A percentile compares a stretch with the other conserved stretches of the same genome.
These are phyloP conservation scores for Thalia dealbata DNA, from an alignment of 176 grass and related monocot species.

Conservation along the genomic window DNA sequence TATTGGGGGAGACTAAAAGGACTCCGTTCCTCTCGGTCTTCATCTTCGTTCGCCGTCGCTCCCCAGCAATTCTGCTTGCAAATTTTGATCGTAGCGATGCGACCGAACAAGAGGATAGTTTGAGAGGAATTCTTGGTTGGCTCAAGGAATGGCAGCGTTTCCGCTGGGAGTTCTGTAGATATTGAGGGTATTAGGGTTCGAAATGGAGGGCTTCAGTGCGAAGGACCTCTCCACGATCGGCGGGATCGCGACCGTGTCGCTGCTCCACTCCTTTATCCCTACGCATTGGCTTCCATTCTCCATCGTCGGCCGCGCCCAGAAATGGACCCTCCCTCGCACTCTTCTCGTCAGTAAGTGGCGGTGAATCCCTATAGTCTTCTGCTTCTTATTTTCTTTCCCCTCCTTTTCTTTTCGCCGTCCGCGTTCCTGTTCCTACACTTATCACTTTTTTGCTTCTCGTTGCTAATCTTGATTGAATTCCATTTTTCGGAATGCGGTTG, in stretches of 20 bases:
- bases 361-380: not conserved
- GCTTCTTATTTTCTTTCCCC: not conserved
- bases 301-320: conserved; percentile 91
- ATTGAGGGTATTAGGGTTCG: not conserved
- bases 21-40: too few species aligned
- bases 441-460: too few species aligned
- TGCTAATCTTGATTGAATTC: too few species aligned
- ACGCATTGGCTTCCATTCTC: conserved; percentile 99
- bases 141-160: not conserved
- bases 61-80: too few species aligned
- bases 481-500: too few species aligned
- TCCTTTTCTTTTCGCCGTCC: not conserved
- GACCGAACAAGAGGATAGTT: too few species aligned
- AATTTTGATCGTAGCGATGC: too few species aligned
- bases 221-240: conserved; percentile 97
- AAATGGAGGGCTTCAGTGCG: conserved; percentile 46
- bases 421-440: not conserved
- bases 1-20: too few species aligned
- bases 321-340: conserved; percentile 83
- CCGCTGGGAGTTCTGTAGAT: not conserved
- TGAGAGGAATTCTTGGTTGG: not conserved
- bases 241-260: conserved; percentile 89
- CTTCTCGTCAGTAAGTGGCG: conserved; percentile 90
- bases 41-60: too few species aligned
- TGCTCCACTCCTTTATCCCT: conserved; percentile 98